phyloP scores from a whole-genome alignment of 805 yeast genomes.

The Saccharomyces mikatae region DNA sequence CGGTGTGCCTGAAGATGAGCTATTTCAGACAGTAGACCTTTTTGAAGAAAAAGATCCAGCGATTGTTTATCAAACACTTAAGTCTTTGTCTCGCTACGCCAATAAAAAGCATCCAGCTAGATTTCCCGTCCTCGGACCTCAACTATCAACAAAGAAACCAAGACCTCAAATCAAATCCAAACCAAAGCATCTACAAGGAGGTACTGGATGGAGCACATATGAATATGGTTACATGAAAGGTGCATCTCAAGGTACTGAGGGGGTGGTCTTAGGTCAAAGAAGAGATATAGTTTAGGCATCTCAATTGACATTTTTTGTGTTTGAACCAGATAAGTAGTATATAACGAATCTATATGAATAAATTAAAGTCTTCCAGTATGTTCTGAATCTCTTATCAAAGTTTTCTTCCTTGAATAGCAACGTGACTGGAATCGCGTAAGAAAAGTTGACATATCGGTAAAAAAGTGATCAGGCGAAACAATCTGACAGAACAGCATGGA shows the following conservation, averaged over 20 bases:
- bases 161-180: constrained; percentile 47
- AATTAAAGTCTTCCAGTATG: not conserved
- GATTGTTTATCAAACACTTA: constrained; percentile 64
- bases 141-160: constrained; percentile 39
- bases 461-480: not conserved
- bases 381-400: not conserved
- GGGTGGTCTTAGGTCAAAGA: constrained; percentile 45
- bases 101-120: constrained; percentile 43
- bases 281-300: constrained; percentile 34
- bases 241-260: constrained; percentile 46
- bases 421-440: not conserved
- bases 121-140: constrained; percentile 51
- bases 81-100: constrained; percentile 65
- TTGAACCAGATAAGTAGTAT: not conserved
- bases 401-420: not conserved
- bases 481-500: not conserved
- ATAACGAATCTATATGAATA: not conserved
- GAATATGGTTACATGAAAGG: constrained; percentile 58
- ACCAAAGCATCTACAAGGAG: constrained; percentile 38
- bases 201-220: constrained; percentile 46
- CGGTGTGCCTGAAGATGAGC: constrained; percentile 74
- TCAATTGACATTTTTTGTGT: not conserved
- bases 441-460: not conserved
- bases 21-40: constrained; percentile 71
- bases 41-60: constrained; percentile 70